Evolutionary conservation across 1,284 basidiomycete species (phyloP).

Genomic region (Moesziomyces aphidis): DNA sequence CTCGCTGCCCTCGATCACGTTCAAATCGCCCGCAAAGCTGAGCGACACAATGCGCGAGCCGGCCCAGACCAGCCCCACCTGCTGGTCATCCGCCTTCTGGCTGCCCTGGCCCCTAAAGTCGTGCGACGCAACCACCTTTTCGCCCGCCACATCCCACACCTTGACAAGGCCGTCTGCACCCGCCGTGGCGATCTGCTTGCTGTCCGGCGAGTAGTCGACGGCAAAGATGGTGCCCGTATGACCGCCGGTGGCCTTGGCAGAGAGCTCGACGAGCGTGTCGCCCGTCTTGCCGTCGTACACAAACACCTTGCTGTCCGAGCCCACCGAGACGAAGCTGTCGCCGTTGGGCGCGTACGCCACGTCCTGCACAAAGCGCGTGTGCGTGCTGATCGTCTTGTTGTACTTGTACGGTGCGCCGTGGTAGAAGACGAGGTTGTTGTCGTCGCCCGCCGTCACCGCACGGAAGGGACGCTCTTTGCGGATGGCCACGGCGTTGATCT

Average conservation of each 20-base stretch:
- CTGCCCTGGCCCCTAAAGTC: conserved; percentile 49
- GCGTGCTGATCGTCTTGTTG: conserved; percentile 71
- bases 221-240: conserved; percentile 69
- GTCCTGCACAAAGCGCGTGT: conserved; percentile 94
- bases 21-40: conserved; percentile 84
- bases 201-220: conserved; percentile 72
- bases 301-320: conserved; percentile 88
- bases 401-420: conserved; percentile 75
- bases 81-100: conserved; percentile 72
- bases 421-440: conserved; percentile 83
- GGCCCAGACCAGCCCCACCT: conserved; percentile 85
- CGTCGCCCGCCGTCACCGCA: conserved; percentile 76
- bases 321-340: conserved; percentile 83
- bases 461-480: conserved; percentile 89
- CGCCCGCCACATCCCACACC: conserved; percentile 53
- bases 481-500: conserved; percentile 91
- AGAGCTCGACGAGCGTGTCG: conserved; percentile 71
- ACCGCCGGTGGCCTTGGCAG: conserved; percentile 48
- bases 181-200: conserved; percentile 80
- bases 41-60: conserved; percentile 80
- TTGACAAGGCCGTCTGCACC: conserved; percentile 83
- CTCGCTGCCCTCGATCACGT: conserved; percentile 70
- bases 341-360: conserved; percentile 78
- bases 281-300: conserved; percentile 92
- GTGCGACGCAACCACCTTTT: conserved; percentile 36